Conservation (phyloP, 129 eudicot species). For the Saposhnikovia divaricata region DNA sequence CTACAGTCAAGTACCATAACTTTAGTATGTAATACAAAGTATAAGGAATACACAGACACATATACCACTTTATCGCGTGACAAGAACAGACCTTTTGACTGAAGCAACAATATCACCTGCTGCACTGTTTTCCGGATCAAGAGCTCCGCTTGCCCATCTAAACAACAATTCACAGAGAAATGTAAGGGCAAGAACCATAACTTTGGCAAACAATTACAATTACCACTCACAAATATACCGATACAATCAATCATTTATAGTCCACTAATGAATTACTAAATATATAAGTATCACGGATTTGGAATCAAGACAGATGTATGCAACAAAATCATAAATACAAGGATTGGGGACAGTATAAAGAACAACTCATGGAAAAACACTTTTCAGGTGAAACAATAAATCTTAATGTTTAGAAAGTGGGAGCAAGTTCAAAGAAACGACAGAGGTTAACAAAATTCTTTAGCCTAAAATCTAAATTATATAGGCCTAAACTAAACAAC, state of each 20-base stretch:
- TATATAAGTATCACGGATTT: too few species aligned
- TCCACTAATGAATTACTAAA: background rate
- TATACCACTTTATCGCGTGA: background rate
- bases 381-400: background rate
- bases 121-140: slow-evolving; percentile 60
- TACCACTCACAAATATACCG: background rate
- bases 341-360: background rate
- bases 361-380: background rate
- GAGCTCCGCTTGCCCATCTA: slow-evolving; percentile 99
- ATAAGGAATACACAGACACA: slow-evolving; percentile 3
- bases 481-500: background rate
- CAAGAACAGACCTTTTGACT: slow-evolving; percentile 57
- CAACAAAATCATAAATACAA: background rate
- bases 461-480: background rate
- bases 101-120: slow-evolving; percentile 55
- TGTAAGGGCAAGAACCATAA: background rate
- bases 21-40: background rate
- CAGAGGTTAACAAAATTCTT: background rate
- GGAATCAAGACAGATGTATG: background rate
- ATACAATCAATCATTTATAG: background rate
- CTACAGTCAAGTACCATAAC: slow-evolving; percentile 25
- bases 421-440: background rate
- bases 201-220: background rate
- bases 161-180: slow-evolving; percentile 9
- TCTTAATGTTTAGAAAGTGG: background rate